Evolutionary conservation across 192 early-diverging fungal genomes (phyloP), one percentile per base, ranked within the genome.

Genomic region (Obelidium mucronatum): DNA sequence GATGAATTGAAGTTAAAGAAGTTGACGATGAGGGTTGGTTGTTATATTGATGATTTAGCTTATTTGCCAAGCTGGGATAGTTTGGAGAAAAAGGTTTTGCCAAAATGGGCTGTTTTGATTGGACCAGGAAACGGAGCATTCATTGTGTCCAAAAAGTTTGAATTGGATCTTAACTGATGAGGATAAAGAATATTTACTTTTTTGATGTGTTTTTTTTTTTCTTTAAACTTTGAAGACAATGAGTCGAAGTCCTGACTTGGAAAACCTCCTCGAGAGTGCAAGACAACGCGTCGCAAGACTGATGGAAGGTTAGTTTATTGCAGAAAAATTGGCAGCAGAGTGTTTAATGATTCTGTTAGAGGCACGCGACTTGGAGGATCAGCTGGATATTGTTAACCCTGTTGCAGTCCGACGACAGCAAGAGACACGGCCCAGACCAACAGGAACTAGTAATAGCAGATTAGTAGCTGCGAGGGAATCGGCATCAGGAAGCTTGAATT

Each of bases 311-410:
- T 24, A 8, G 2, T 33, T 19, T 8, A 24, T 1, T n/a, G 13
- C 55, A 56, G 8, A n/a, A n/a, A n/a, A n/a, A n/a, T n/a, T n/a
- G n/a, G n/a, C n/a, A n/a, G n/a, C n/a, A n/a, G n/a, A n/a, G n/a
- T n/a, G n/a, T n/a, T n/a, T n/a, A n/a, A n/a, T n/a, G n/a, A 72
- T 40, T 40, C 24, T 37, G 35, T 35, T 17, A 72, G 69, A 72
- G 55, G 69, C 69, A 15, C n/a, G 69, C 13, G 34, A 35, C n/a
- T 34, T 72, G 2, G 69, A 72, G n/a, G 55, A 72, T 54, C 53
- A 22, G 17, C 35, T 72, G 69, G 34, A 54, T 37, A 72, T 72
- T 42, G 40, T 42, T 6, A 72, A 72, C 69, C 69, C 69, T 0
- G 24, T 40, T 33, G 36, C 66, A 6, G 66, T 67, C 37, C 66